Conservation (phyloP, 495 filamentous ascomycete genomes). For the Hypoxylon subgilvum region DNA sequence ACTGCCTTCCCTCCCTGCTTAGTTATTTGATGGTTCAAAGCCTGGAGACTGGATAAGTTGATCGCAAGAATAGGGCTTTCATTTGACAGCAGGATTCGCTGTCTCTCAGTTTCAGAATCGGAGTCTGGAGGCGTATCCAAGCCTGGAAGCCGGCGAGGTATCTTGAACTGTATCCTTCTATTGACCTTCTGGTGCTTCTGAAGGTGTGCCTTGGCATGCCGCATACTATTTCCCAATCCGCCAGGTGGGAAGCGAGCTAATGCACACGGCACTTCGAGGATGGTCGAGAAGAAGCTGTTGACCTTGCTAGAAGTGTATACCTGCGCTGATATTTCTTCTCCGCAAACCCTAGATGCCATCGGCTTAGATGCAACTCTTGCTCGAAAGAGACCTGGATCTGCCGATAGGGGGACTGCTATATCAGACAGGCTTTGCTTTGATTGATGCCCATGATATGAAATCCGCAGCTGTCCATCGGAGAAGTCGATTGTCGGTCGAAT, state of each 20-base stretch:
- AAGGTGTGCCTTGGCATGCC: conserved; percentile 70
- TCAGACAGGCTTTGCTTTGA: conserved; percentile 44
- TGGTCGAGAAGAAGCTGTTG: conserved; percentile 73
- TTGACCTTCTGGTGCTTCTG: conserved; percentile 56
- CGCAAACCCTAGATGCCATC: conserved; percentile 72
- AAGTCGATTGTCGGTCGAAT: conserved; percentile 75
- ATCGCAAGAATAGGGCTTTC: conserved; percentile 91
- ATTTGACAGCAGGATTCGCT: conserved; percentile 82
- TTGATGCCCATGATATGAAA: conserved; percentile 56
- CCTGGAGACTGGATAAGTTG: conserved; percentile 76
- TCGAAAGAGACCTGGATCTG: conserved; percentile 60
- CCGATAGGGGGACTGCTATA: conserved; percentile 69
- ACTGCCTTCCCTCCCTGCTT: conserved; percentile 62
- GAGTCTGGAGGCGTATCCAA: conserved; percentile 57
- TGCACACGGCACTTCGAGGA: conserved; percentile 76
- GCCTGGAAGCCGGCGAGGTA: conserved; percentile 64
- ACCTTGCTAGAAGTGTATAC: conserved; percentile 69
- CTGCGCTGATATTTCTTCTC: conserved; percentile 71
- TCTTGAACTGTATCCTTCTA: conserved; percentile 28
- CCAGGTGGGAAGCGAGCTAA: conserved; percentile 79
- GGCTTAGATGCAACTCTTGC: conserved; percentile 36
- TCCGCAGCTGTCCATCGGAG: conserved; percentile 53
- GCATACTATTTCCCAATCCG: conserved; percentile 57
- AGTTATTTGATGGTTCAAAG: conserved; percentile 73
- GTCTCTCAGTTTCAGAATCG: conserved; percentile 47